These are phyloP conservation scores for Acanthamoeba healyi DNA, from an alignment of 208 protist species.

Conservation along the genomic window DNA sequence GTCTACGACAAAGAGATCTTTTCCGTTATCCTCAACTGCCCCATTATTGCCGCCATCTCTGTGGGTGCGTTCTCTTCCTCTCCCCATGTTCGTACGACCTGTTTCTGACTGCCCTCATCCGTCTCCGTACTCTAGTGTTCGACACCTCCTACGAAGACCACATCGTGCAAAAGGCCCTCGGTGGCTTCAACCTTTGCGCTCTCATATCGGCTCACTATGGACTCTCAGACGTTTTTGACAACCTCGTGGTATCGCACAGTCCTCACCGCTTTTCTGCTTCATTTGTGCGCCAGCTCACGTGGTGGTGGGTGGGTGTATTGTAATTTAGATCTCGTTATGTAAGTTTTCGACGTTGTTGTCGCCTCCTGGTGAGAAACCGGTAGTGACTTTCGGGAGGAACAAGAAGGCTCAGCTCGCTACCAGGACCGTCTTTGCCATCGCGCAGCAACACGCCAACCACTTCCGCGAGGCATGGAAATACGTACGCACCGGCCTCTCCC, in stretches of 20 bases:
- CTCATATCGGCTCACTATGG: conserved; percentile 85
- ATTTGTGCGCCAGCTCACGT: too few relatives aligned
- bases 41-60: conserved; percentile 84
- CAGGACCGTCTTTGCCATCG: conserved; percentile 82
- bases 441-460: conserved; percentile 83
- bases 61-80: conserved; percentile 47
- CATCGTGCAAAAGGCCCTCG: conserved; percentile 81
- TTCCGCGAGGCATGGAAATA: conserved; percentile 86
- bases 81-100: neutral
- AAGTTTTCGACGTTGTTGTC: conserved; percentile 83
- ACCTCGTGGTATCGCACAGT: conserved; percentile 83
- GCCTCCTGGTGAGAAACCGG: conserved; percentile 41
- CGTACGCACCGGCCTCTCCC: neutral
- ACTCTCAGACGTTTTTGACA: conserved; percentile 88
- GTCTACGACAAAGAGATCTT: conserved; percentile 5
- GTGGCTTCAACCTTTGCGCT: conserved; percentile 87
- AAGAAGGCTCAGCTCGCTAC: conserved; percentile 86
- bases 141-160: conserved; percentile 85
- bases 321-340: conserved; percentile 84
- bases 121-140: conserved; percentile 80
- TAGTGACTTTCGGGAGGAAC: conserved; percentile 84
- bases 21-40: conserved; percentile 77
- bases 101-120: neutral
- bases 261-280: too few relatives aligned
- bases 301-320: too few relatives aligned